Evolutionary conservation across 208 protist genomes (phyloP), one percentile per base, ranked within the genome.

Genomic region (Trypanosoma boissoni): DNA sequence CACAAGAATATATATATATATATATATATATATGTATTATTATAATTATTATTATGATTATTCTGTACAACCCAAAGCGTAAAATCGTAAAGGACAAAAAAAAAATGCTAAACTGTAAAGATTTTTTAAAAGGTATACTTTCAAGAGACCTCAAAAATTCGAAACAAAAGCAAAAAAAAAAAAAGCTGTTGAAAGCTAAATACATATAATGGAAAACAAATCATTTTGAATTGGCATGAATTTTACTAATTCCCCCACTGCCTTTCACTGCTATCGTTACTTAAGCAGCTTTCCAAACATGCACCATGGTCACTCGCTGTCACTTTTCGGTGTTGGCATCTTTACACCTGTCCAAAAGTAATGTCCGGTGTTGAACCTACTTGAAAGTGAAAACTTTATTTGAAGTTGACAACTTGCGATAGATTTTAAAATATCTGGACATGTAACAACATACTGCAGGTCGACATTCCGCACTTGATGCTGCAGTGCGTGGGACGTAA

Each of bases 311-410:
- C n/a, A 50, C 34, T 39, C 12, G 34, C 12, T 39, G 6, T 39
- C 12, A 6, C 34, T 39, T 39, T 12, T 46, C 45, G 49, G 60
- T n/a, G 32, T 56, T 12, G 7, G 10, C 27, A 45, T 34, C 66
- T 91, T 91, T 23, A 87, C 32, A 0, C 86, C 86, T 1, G 80
- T 58, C 86, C 86, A 94, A 48, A 94, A 80, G 64, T 94, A 94
- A 57, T 94, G 86, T 44, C 86, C 86, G 0, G 86, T 89, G 53
- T 91, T 74, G 23, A 89, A 10, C 28, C 44, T 64, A 24, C 63
- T 69, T 20, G 83, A 78, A 7, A 94, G 72, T 21, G 50, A 59
- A 26, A 90, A 94, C 49, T 74, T 77, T 18, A 94, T 51, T 46
- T 94, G 78, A 16, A 94, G 64, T 26, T 87, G 74, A 29, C 70